Base-by-base conservation (phyloP, 2,329 filamentous ascomycete species). In the Colletotrichum tanaceti region DNA sequence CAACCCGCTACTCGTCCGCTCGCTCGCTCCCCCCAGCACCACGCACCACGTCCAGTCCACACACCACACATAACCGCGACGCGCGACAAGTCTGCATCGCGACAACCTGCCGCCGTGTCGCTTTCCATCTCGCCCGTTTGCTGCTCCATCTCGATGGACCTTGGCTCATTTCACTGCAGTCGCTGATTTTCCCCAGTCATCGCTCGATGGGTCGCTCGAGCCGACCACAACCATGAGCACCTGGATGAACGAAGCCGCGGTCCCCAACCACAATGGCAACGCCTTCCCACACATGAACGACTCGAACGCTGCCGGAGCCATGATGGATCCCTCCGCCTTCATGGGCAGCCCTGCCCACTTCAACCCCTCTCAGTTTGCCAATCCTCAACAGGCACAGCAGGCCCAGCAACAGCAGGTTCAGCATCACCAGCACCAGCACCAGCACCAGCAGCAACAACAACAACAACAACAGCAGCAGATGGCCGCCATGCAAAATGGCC, bases 401-500 rank as follows among this genome's bases (percentile, higher is more conserved):
- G 64, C 72, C 59, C 73, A 71, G 47, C 65, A 68, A 70, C 65
- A 71, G 22, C 63, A 66, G 43, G 28, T 61, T 32, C 63, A 70
- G 59, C 73, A 71, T 28, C 65, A 68, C 70, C 64, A 70, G 28
- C 55, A 60, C 14, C 22, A 62, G 39, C 63, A 70, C 22, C 68
- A 73, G 63, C 70, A 70, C 35, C 79, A 80, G 67, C 80, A 80
- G 70, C 86, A 87, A n/a, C n/a, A n/a, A n/a, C n/a, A n/a, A n/a
- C n/a, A n/a, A n/a, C n/a, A n/a, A n/a, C n/a, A 70, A 35, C 79
- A 80, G 67, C 80, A 80, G 70, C 86, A 87, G 77, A 85, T 88
- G 80, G 80, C 83, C 70, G 83, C 80, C 76, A 91, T 95, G 87
- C 92, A 93, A 78, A 96, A 95, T 83, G 91, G 93, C 81, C 89